Conservation (phyloP, 768 basidiomycete genomes). For the Pleurotus salmoneostramineus region DNA sequence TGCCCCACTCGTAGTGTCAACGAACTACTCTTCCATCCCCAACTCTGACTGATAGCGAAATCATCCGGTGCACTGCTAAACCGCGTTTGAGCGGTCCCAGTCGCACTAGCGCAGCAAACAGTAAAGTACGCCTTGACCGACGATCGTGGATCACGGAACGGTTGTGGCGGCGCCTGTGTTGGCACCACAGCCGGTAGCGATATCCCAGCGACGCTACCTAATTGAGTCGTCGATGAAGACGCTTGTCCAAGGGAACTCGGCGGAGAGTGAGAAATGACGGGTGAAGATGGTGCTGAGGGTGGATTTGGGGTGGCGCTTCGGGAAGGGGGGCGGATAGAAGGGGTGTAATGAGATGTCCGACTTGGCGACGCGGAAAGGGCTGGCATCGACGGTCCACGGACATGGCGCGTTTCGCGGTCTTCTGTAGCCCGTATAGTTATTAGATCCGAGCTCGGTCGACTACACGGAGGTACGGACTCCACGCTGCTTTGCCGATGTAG, state of each 20-base stretch:
- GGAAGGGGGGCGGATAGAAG: conserved; percentile 39
- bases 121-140: conserved; percentile 78
- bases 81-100: conserved; percentile 76
- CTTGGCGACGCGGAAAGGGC: conserved; percentile 25
- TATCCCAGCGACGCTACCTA: conserved; percentile 3
- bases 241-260: conserved; percentile 14
- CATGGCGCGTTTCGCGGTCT: conserved; percentile 12
- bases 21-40: conserved; percentile 84
- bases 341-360: conserved; percentile 35
- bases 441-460: conserved; percentile 36
- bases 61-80: conserved; percentile 86
- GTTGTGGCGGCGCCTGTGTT: conserved; percentile 51
- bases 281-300: conserved; percentile 18
- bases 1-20: conserved; percentile 46
- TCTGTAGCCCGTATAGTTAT: conserved; percentile 9
- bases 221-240: conserved; percentile 8
- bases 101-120: conserved; percentile 76
- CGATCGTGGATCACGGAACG: conserved; percentile 73
- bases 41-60: conserved; percentile 83
- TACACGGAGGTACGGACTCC: conserved; percentile 74
- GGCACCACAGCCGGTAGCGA: conserved; percentile 39
- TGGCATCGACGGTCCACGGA: conserved; percentile 28
- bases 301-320: conserved; percentile 40
- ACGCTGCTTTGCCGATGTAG: conserved; percentile 81
- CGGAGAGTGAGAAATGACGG: conserved; percentile 14